Evolutionary conservation across 331 rosid species (phyloP).

Genomic region (Prunus yedoensis): DNA sequence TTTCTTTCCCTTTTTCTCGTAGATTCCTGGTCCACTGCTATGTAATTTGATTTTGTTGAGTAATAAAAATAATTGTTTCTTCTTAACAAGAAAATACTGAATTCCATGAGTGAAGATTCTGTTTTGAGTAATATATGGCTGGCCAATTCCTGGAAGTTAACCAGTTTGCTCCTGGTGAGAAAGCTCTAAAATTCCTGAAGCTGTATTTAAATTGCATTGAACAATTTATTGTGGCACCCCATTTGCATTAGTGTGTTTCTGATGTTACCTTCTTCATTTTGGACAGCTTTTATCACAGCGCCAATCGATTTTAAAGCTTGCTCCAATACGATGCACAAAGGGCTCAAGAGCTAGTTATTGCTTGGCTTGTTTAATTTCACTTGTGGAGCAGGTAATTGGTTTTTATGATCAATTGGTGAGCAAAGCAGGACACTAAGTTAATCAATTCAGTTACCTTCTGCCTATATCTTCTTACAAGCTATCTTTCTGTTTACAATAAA

Average conservation of each 20-base stretch:
- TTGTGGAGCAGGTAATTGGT: slow-evolving; percentile 81
- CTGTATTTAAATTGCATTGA: not conserved
- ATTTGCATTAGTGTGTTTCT: slow-evolving; percentile 16
- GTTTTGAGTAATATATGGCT: not conserved
- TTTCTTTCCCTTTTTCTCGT: not conserved
- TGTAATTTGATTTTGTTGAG: not conserved
- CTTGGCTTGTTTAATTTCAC: slow-evolving; percentile 76
- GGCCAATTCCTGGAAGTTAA: not conserved
- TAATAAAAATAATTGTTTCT: not conserved
- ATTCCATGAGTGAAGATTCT: not conserved
- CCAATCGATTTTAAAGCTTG: slow-evolving; percentile 49
- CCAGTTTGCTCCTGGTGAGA: not conserved
- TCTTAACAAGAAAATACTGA: not conserved
- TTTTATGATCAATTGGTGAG: slow-evolving; percentile 11
- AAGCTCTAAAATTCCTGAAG: not conserved
- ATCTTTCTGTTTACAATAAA: not conserved
- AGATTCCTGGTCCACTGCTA: not conserved
- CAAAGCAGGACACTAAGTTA: not conserved
- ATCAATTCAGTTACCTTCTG: not conserved
- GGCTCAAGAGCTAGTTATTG: slow-evolving; percentile 71
- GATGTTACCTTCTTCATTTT: slow-evolving; percentile 18
- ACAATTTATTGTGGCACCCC: not conserved
- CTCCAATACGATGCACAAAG: slow-evolving; percentile 47
- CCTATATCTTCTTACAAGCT: not conserved
- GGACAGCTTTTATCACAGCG: slow-evolving; percentile 65